Base-by-base conservation (phyloP, 176 grass and related monocot species). In the Cocos nucifera region DNA sequence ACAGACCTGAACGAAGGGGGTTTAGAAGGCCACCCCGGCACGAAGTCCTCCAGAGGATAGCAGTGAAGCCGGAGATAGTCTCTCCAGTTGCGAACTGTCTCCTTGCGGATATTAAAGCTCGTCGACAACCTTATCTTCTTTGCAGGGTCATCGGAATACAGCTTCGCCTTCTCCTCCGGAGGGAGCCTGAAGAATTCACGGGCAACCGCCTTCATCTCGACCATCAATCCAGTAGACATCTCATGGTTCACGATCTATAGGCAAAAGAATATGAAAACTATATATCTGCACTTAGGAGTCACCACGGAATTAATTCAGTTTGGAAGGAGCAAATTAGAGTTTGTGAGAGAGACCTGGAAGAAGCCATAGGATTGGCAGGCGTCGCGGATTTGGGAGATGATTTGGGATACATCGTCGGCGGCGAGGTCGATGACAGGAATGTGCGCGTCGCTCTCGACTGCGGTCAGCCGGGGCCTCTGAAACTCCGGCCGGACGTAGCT, bases 71-170 rank as follows among this genome's bases (percentile, higher is more conserved):
- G 83, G 32, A 95, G 87, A 63, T 95, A 95, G 57, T 95, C 91
- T 26, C 91, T 78, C 91, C 91, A 95, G 64, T 90, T 95, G 71
- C 76, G 91, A 26, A 95, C 83, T 3, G 68, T 82, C 75, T 95
- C 91, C 66, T 87, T 95, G 60, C 56, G 81, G 0, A 95, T 80
- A 75, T 95, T 95, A 68, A 95, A 95, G 74, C 90, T 95, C 16
- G 90, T 95, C n/a, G 86, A 95, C n/a, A 95, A 71, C 27, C 90
- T 76, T 0, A 82, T 87, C 80, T 89, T 95, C 83, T 90, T 95
- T 20, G 72, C 80, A 0, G 86, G 86, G 63, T 95, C 91, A 59
- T 95, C 86, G 18, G 86, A 95, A 63, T 95, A 90, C 27, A 90
- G 77, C 74, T 84, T 95, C 9, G 80, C 80, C 57, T 87, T 95